phyloP scores from a whole-genome alignment of 2,329 filamentous ascomycete genomes.

The Simplicillium sp. region DNA sequence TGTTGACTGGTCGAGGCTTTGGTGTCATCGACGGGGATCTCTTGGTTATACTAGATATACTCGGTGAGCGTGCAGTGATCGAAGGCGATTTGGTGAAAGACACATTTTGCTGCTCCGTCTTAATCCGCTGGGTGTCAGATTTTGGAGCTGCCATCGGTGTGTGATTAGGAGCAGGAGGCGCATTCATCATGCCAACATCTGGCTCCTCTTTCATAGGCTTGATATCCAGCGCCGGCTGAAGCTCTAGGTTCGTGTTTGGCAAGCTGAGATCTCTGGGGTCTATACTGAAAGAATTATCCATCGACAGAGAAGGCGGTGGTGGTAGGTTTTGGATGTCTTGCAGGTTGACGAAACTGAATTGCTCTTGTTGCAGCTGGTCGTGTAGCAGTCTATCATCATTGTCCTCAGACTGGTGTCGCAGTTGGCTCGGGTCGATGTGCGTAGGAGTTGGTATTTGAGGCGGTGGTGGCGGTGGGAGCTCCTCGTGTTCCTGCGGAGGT shows the following conservation, averaged over 20 bases:
- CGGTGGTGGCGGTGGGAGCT: constrained; percentile 1
- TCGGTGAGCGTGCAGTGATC: constrained; percentile 27
- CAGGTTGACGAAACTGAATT: constrained; percentile 25
- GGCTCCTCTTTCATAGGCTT: not conserved
- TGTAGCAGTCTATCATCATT: constrained; percentile 5
- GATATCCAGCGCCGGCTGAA: not conserved
- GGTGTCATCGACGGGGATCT: constrained; percentile 30
- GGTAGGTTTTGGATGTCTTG: constrained; percentile 25
- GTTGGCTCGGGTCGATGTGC: not conserved
- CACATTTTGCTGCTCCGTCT: constrained; percentile 24
- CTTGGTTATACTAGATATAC: constrained; percentile 30
- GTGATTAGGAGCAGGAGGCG: constrained; percentile 1
- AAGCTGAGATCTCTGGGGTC: constrained; percentile 5
- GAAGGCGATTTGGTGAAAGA: constrained; percentile 32
- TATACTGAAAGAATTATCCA: constrained; percentile 14
- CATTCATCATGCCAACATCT: not conserved
- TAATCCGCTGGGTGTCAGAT: constrained; percentile 18
- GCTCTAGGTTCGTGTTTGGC: not conserved
- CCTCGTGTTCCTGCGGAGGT: not conserved
- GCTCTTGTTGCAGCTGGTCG: constrained; percentile 2
- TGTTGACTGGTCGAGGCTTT: constrained; percentile 35
- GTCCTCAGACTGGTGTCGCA: constrained; percentile 3
- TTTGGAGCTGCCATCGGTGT: constrained; percentile 11
- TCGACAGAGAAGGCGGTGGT: constrained; percentile 14
- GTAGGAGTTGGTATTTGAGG: not conserved